phyloP scores from a whole-genome alignment of 345 rosid species.

The Syzygium jambos region DNA sequence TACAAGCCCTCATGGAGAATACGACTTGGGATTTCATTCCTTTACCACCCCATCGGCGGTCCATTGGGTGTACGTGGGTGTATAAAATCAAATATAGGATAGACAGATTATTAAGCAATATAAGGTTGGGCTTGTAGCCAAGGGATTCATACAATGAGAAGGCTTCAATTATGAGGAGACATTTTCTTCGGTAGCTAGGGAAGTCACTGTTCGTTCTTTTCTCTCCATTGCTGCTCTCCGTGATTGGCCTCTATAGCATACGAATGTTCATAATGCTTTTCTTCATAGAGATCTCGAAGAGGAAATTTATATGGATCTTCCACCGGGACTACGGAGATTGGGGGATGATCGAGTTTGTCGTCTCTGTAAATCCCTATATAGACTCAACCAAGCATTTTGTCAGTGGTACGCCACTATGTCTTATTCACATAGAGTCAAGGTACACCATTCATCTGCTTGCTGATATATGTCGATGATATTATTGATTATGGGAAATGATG shows the following conservation, averaged over 20 bases:
- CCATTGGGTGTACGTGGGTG: background rate
- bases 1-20: background rate
- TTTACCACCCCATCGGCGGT: background rate
- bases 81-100: background rate
- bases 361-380: background rate
- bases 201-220: background rate
- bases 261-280: background rate
- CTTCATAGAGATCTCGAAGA: background rate
- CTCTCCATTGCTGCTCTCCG: background rate
- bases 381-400: background rate
- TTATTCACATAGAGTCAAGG: too few relatives aligned
- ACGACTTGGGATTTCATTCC: background rate
- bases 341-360: background rate
- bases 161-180: background rate
- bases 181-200: background rate
- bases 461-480: too few relatives aligned
- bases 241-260: background rate
- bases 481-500: too few relatives aligned
- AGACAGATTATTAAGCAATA: background rate
- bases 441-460: too few relatives aligned
- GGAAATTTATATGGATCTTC: background rate
- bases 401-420: background rate
- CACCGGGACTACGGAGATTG: background rate
- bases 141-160: background rate
- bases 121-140: background rate